phyloP scores from a whole-genome alignment of 805 yeast species.

The Kuraishia hungarica region DNA sequence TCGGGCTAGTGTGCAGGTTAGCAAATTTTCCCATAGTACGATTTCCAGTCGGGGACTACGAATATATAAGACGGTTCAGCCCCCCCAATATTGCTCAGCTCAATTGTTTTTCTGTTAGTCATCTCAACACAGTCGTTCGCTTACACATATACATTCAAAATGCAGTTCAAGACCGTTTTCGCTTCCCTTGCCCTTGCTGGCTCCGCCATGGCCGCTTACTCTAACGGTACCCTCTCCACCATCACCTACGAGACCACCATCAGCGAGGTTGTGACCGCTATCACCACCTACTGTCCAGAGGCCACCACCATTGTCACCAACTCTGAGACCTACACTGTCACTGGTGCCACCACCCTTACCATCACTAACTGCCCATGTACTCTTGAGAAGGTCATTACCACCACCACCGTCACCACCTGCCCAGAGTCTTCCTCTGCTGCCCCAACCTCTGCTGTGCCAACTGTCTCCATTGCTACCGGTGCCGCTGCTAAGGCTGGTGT shows the following conservation, averaged over 20 bases:
- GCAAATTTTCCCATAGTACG: slow-evolving; percentile 11
- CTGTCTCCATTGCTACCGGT: slow-evolving; percentile 13
- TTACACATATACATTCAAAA: slow-evolving; percentile 13
- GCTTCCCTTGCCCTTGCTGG: slow-evolving; percentile 26
- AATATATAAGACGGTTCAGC: background rate
- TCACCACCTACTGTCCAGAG: slow-evolving; percentile 78
- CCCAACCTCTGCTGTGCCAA: slow-evolving; percentile 11
- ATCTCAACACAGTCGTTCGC: slow-evolving; percentile 19
- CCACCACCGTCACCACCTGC: slow-evolving; percentile 14
- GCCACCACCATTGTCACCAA: slow-evolving; percentile 60
- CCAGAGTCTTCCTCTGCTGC: slow-evolving; percentile 8
- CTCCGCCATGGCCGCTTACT: slow-evolving; percentile 36
- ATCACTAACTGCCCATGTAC: slow-evolving; percentile 87
- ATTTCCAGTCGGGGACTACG: background rate
- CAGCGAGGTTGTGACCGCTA: slow-evolving; percentile 53
- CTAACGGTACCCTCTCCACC: slow-evolving; percentile 38
- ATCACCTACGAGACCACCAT: slow-evolving; percentile 35
- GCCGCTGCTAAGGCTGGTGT: slow-evolving; percentile 29
- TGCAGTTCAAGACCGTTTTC: slow-evolving; percentile 24
- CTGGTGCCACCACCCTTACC: slow-evolving; percentile 74
- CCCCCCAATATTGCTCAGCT: background rate
- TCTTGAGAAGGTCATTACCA: slow-evolving; percentile 21
- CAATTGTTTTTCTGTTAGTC: slow-evolving; percentile 2
- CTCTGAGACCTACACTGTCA: slow-evolving; percentile 64
- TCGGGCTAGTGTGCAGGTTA: slow-evolving; percentile 12